These are phyloP conservation scores for Tetradesmus lagerheimii DNA, from an alignment of 139 green algal species.

Conservation along the genomic window DNA sequence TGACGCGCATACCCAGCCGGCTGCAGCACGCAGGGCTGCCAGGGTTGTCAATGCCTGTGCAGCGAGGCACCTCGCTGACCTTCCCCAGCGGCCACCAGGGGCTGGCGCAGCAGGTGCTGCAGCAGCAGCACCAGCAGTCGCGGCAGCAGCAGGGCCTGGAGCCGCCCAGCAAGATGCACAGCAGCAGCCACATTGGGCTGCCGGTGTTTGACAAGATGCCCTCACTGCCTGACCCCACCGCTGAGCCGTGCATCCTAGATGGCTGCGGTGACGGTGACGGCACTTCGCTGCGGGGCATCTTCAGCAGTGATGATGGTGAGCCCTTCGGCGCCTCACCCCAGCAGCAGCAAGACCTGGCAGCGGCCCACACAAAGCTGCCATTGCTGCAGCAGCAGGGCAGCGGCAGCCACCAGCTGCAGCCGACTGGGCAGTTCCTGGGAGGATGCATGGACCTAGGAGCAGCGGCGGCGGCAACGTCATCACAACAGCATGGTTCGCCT, in stretches of 20 bases:
- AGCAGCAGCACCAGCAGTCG: not conserved
- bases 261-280: slow-evolving; percentile 14
- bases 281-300: slow-evolving; percentile 15
- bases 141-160: not conserved
- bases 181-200: not conserved
- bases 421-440: not conserved
- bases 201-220: slow-evolving; percentile 9
- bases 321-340: not conserved
- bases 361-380: not conserved
- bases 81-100: not conserved
- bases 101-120: not conserved
- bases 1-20: slow-evolving; percentile 12
- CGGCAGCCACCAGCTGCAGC: not conserved
- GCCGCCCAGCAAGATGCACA: not conserved
- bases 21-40: slow-evolving; percentile 16
- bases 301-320: slow-evolving; percentile 32
- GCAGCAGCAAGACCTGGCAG: not conserved
- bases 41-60: not conserved
- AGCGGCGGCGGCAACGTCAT: not conserved
- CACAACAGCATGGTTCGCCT: not conserved
- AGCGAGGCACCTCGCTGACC: not conserved
- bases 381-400: not conserved
- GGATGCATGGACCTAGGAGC: not conserved
- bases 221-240: slow-evolving; percentile 9
- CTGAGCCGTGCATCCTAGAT: slow-evolving; percentile 4